A percentile compares a stretch with the other conserved stretches of the same genome.
Conservation (phyloP, 2,329 filamentous ascomycete species). For the Periconia macrospinosa region DNA sequence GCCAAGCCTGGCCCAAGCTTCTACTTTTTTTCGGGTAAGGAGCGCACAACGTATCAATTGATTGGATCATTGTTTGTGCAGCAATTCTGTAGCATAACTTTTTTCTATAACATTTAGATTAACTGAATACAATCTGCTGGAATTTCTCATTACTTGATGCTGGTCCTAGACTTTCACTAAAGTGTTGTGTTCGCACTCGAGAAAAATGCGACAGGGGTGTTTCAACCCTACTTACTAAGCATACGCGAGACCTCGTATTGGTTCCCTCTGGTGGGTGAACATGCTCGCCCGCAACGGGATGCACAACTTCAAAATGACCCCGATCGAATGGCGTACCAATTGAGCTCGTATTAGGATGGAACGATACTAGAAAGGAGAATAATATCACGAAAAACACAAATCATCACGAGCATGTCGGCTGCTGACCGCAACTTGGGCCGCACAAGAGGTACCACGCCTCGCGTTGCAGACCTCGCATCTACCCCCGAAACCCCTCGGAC, state of each 20-base stretch:
- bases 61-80: background rate
- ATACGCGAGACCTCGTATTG: too few relatives aligned
- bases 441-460: constrained; percentile 33
- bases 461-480: constrained; percentile 39
- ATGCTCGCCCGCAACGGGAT: too few relatives aligned
- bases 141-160: too few relatives aligned
- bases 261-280: too few relatives aligned
- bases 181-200: background rate
- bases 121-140: too few relatives aligned
- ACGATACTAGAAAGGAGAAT: background rate
- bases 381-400: background rate
- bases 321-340: background rate
- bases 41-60: background rate
- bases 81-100: too few relatives aligned
- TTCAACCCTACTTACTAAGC: background rate
- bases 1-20: constrained; percentile 13
- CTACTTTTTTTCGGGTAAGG: too few relatives aligned
- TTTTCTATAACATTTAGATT: too few relatives aligned
- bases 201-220: background rate
- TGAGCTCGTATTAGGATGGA: background rate
- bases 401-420: constrained; percentile 13
- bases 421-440: constrained; percentile 37
- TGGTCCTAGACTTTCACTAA: too few relatives aligned
- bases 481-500: constrained; percentile 41
- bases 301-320: background rate